Evolutionary conservation across 805 yeast genomes (phyloP).

Genomic region (Debaryomyces prosopidis): DNA sequence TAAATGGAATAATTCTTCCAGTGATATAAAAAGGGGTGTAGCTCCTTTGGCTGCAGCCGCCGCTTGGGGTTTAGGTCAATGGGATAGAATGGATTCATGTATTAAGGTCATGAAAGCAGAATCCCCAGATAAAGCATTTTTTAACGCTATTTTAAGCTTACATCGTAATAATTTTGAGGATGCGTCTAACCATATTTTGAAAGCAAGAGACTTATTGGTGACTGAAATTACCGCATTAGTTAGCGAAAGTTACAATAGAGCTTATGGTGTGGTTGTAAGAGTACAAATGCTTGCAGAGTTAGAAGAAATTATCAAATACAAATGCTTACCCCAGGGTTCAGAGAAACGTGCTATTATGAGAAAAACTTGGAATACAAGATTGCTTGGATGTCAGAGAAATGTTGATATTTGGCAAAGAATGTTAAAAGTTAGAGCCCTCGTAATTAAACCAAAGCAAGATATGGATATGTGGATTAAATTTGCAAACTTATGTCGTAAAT

Average conservation of each 20-base stretch:
- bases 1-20: constrained; percentile 76
- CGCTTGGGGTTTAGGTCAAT: constrained; percentile 95
- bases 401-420: constrained; percentile 99
- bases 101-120: constrained; percentile 87
- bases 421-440: constrained; percentile 88
- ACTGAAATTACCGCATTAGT: constrained; percentile 94
- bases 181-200: constrained; percentile 74
- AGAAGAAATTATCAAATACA: constrained; percentile 91
- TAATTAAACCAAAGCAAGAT: constrained; percentile 92
- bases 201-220: constrained; percentile 85
- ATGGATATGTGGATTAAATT: constrained; percentile 98
- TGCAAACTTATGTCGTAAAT: constrained; percentile 92
- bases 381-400: constrained; percentile 91
- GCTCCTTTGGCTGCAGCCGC: constrained; percentile 99
- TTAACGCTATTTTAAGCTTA: constrained; percentile 82
- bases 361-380: constrained; percentile 90
- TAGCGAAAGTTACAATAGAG: constrained; percentile 94
- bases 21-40: constrained; percentile 75
- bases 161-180: constrained; percentile 85
- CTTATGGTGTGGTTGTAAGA: constrained; percentile 93
- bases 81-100: constrained; percentile 95
- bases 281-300: constrained; percentile 96
- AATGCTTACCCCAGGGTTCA: constrained; percentile 78
- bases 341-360: constrained; percentile 78
- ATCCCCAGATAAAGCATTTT: constrained; percentile 93